phyloP scores from a whole-genome alignment of 768 basidiomycete genomes.

The Inosperma sp. region DNA sequence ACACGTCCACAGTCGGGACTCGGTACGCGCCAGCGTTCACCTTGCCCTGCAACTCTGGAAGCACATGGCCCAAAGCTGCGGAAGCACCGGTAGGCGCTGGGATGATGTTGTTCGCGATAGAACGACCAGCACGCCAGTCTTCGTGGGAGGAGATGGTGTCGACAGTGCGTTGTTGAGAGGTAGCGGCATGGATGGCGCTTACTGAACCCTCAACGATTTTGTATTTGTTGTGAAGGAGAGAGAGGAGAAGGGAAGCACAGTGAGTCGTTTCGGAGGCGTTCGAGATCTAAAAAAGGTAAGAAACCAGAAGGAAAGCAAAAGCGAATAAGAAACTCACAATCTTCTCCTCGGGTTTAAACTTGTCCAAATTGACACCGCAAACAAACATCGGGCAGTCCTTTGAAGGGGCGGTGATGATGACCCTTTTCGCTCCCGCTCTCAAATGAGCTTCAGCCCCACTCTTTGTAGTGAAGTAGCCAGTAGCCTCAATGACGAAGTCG shows the following conservation, averaged over 20 bases:
- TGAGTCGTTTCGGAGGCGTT: constrained; percentile 99
- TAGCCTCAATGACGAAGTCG: constrained; percentile 90
- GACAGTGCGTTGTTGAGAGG: constrained; percentile 91
- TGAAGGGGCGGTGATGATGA: constrained; percentile 95
- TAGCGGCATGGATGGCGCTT: constrained; percentile 97
- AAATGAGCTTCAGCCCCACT: constrained; percentile 80
- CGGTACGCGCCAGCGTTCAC: too few species aligned
- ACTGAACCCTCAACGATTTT: constrained; percentile 95
- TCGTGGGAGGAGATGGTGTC: constrained; percentile 87
- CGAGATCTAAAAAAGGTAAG: constrained; percentile 54
- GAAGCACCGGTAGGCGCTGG: constrained; percentile 98
- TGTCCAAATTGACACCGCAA: constrained; percentile 86
- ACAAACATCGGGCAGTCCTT: constrained; percentile 91
- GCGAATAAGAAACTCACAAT: constrained; percentile 46
- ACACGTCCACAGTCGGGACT: too few species aligned
- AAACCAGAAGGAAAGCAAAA: background rate
- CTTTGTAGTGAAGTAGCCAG: constrained; percentile 91
- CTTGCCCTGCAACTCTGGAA: constrained; percentile 91
- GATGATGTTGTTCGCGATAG: constrained; percentile 96
- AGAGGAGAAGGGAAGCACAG: constrained; percentile 95
- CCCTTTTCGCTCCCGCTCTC: constrained; percentile 97
- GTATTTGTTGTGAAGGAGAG: constrained; percentile 95
- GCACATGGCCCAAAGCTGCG: constrained; percentile 98
- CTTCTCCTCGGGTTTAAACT: constrained; percentile 78
- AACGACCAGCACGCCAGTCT: constrained; percentile 97